phyloP scores from a whole-genome alignment of 2,329 filamentous ascomycete species.

The Volutella citrinella region DNA sequence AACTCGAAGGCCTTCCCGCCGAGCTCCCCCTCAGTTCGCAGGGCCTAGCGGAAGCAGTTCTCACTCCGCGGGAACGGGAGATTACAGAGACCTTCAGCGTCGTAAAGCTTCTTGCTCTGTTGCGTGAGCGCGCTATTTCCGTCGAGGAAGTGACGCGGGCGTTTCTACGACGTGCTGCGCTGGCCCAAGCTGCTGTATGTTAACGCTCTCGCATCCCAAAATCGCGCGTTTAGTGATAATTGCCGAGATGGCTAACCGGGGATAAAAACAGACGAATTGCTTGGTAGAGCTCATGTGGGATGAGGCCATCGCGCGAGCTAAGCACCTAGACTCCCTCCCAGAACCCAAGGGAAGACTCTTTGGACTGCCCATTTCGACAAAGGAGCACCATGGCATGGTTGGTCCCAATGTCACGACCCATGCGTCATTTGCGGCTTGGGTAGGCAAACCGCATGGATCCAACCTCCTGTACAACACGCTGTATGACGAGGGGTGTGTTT shows the following conservation, averaged over 20 bases:
- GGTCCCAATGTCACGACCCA: constrained; percentile 26
- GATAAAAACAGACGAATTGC: constrained; percentile 30
- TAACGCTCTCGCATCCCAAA: too few relatives aligned
- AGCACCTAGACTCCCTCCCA: constrained; percentile 30
- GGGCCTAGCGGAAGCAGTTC: not conserved
- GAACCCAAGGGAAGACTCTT: constrained; percentile 31
- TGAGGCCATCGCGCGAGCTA: constrained; percentile 30
- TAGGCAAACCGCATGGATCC: constrained; percentile 30
- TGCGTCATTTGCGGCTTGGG: constrained; percentile 28
- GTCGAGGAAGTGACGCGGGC: constrained; percentile 5
- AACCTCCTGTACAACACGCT: constrained; percentile 30
- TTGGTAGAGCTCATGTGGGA: constrained; percentile 34
- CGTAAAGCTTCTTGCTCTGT: not conserved
- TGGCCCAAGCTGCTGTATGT: constrained; percentile 15
- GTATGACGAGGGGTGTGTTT: constrained; percentile 28
- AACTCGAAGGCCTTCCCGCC: constrained; percentile 7
- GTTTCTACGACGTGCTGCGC: constrained; percentile 4
- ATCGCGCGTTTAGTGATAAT: too few relatives aligned
- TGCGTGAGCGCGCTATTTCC: not conserved
- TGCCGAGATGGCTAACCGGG: too few relatives aligned
- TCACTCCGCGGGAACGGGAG: constrained; percentile 3
- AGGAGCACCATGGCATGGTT: constrained; percentile 35
- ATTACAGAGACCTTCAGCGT: constrained; percentile 3
- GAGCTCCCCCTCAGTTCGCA: constrained; percentile 1
- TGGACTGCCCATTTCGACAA: constrained; percentile 33